Base-by-base conservation (phyloP, 2,329 filamentous ascomycete species). In the Aspergillus cejpii region DNA sequence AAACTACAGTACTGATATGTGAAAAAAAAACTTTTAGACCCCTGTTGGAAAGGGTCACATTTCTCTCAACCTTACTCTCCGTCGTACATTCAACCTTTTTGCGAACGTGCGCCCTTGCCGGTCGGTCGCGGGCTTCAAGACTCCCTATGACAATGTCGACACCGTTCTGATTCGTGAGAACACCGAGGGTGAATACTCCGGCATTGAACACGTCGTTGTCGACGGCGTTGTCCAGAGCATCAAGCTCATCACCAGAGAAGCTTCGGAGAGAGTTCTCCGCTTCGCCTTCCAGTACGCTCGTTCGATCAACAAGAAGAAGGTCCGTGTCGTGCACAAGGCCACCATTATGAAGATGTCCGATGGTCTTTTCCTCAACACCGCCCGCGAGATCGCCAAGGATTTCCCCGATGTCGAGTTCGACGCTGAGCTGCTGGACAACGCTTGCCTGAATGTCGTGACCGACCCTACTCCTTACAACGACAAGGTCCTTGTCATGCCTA, bases 271-370 rank as follows among this genome's bases (percentile, higher is more conserved):
- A 61, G 92, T 98, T 44, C 82, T 97, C 57, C 85, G 90, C 67
- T 98, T 89, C 71, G 92, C 94, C 62, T 98, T 98, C 83, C 91
- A 98, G 76, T 89, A 98, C 70, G 92, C 92, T 59, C 80, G 92
- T 72, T 81, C 87, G 60, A 85, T 96, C 65, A 89, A 90, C 74
- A 87, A 87, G 78, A 90, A 83, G 69, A 96, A 96, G 85, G 91
- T 97, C 64, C 88, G 90, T 65, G 91, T 89, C 49, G 90, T 97
- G 54, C 92, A 98, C 85, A 98, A 98, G 82, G 92, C 92, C 70
- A 97, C 92, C 67, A 98, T 98, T 77, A 98, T 98, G 92, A 98
- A 98, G 83, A 94, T 96, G 87, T 91, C 85, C 67, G 92, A 98
- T 71, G 92, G 92, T 75, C 87, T 98, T 51, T 98, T 98, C 83